These are phyloP conservation scores for Cladosporium sp. DNA, from an alignment of 2,329 filamentous ascomycete species.

Conservation along the genomic window DNA sequence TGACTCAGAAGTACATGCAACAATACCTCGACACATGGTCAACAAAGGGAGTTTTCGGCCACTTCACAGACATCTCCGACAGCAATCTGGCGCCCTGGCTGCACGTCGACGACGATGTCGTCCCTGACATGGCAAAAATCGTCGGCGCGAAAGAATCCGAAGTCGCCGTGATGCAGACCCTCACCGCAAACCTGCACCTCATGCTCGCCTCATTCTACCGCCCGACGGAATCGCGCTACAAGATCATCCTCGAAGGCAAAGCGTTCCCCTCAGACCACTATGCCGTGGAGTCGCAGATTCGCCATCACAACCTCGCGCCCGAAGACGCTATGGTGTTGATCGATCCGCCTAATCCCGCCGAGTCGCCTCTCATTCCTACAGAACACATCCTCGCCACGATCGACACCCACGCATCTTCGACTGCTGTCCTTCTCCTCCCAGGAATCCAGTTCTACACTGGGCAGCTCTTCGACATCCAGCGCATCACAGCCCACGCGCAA, in stretches of 20 bases:
- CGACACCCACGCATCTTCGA: conserved; percentile 68
- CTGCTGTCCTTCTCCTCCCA: conserved; percentile 76
- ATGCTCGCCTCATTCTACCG: conserved; percentile 82
- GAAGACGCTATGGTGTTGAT: conserved; percentile 72
- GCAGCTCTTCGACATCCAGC: conserved; percentile 78
- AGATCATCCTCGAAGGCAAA: conserved; percentile 86
- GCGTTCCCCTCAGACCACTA: conserved; percentile 91
- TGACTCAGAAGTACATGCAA: conserved; percentile 64
- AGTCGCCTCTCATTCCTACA: conserved; percentile 59
- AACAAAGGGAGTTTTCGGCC: conserved; percentile 78
- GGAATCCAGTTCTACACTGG: conserved; percentile 91
- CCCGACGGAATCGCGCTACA: conserved; percentile 65
- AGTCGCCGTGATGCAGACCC: conserved; percentile 83
- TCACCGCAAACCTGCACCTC: conserved; percentile 79
- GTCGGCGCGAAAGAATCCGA: conserved; percentile 73
- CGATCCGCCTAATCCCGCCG: conserved; percentile 55
- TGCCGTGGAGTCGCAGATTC: conserved; percentile 78
- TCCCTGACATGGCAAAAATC: conserved; percentile 67
- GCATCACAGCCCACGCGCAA: conserved; percentile 76
- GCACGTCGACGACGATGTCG: conserved; percentile 73
- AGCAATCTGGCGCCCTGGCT: conserved; percentile 72
- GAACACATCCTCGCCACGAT: conserved; percentile 71
- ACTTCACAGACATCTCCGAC: conserved; percentile 70
- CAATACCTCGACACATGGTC: conserved; percentile 82
- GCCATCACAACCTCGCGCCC: conserved; percentile 67